A percentile compares a stretch with the other conserved stretches of the same genome.
Conservation (phyloP, 208 protist genomes). For the Crithidia sp. region DNA sequence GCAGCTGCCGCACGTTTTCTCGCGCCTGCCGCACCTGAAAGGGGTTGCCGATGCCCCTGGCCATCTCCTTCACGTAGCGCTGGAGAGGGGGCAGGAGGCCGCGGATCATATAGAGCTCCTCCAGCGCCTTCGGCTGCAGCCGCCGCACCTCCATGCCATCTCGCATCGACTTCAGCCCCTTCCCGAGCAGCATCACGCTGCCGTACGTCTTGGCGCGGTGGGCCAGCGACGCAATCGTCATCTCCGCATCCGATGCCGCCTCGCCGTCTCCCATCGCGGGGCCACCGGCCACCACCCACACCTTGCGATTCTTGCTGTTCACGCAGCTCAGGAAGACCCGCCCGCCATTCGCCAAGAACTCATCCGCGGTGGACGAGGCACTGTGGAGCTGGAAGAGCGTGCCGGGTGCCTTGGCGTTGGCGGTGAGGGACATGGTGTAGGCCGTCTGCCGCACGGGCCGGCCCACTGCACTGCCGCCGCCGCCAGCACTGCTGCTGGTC, state of each 20-base stretch:
- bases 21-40: constrained; percentile 39
- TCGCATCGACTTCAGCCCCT: constrained; percentile 44
- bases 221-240: constrained; percentile 41
- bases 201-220: constrained; percentile 19
- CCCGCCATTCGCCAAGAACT: constrained; percentile 44
- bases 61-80: constrained; percentile 38
- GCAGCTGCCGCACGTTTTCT: constrained; percentile 50
- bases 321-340: constrained; percentile 47
- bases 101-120: constrained; percentile 56
- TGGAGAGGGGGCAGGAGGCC: constrained; percentile 51
- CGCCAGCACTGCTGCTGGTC: background rate
- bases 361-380: constrained; percentile 23
- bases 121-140: constrained; percentile 35
- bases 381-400: constrained; percentile 46
- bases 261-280: constrained; percentile 13
- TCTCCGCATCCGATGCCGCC: constrained; percentile 16
- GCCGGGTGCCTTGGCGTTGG: constrained; percentile 28
- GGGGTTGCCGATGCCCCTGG: constrained; percentile 28
- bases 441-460: constrained; percentile 9
- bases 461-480: background rate
- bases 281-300: constrained; percentile 52
- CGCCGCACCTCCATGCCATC: constrained; percentile 52
- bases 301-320: constrained; percentile 26
- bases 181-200: constrained; percentile 31
- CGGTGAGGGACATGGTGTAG: constrained; percentile 40